These are phyloP conservation scores for Apiotrichum mycotoxinovorans DNA, from an alignment of 1,284 basidiomycete species.

Conservation along the genomic window DNA sequence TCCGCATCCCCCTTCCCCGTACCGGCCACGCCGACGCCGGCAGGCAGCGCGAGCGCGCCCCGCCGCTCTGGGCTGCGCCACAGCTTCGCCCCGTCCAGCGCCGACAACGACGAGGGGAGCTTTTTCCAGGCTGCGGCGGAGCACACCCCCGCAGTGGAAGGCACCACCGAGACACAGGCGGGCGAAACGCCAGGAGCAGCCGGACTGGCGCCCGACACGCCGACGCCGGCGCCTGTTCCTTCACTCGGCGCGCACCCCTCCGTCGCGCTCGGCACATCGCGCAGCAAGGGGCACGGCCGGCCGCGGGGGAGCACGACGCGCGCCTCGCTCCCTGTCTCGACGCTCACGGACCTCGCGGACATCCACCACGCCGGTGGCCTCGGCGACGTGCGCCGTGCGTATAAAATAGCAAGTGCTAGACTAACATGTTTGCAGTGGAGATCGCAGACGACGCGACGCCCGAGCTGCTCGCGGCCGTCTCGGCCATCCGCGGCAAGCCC, in stretches of 20 bases:
- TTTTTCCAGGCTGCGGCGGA: neutral
- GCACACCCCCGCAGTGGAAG: neutral
- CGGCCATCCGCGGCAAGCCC: conserved; percentile 13
- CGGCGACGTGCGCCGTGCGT: conserved; percentile 17
- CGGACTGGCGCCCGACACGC: neutral
- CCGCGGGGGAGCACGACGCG: conserved; percentile 3
- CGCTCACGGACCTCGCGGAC: conserved; percentile 15
- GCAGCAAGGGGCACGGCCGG: neutral
- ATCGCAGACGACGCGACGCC: conserved; percentile 12
- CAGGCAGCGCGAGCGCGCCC: neutral
- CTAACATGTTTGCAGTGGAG: conserved; percentile 18
- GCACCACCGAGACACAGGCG: neutral
- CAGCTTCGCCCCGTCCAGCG: neutral
- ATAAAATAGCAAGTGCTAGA: neutral
- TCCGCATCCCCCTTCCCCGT: neutral
- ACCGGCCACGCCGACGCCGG: neutral
- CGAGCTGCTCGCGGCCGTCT: conserved; percentile 16
- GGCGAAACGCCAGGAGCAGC: neutral
- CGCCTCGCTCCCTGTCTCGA: conserved; percentile 8
- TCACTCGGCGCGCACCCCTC: neutral
- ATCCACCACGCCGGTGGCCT: conserved; percentile 18
- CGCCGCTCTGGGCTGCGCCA: neutral
- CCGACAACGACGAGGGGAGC: neutral
- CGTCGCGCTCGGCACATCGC: neutral
- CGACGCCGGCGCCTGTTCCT: neutral